Evolutionary conservation across 495 filamentous ascomycete genomes (phyloP).

Genomic region (Hypoxylon lenormandii): DNA sequence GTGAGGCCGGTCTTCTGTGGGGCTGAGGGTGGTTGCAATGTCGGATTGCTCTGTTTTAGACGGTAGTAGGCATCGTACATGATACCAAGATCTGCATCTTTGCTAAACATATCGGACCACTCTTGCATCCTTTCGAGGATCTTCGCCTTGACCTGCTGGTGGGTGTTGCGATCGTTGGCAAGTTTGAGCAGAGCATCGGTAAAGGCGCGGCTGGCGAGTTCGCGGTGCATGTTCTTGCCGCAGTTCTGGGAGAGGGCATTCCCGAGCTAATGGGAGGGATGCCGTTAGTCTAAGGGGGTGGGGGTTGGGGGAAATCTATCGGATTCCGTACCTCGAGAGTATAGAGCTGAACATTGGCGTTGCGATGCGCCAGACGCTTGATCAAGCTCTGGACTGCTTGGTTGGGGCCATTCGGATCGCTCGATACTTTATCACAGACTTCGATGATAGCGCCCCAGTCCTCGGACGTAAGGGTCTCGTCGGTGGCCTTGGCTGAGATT

Average conservation of each 20-base stretch:
- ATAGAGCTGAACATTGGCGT: slow-evolving; percentile 99
- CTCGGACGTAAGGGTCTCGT: slow-evolving; percentile 97
- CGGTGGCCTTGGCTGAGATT: slow-evolving; percentile 88
- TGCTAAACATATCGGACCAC: slow-evolving; percentile 94
- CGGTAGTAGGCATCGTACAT: slow-evolving; percentile 96
- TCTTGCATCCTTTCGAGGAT: slow-evolving; percentile 96
- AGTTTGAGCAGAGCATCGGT: slow-evolving; percentile 92
- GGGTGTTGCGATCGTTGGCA: slow-evolving; percentile 92
- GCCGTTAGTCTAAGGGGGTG: slow-evolving; percentile 4
- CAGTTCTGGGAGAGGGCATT: slow-evolving; percentile 97
- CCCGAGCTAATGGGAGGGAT: slow-evolving; percentile 69
- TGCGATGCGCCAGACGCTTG: slow-evolving; percentile 93
- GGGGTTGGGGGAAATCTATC: background rate
- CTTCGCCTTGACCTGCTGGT: slow-evolving; percentile 95
- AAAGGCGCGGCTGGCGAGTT: slow-evolving; percentile 92
- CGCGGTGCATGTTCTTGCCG: slow-evolving; percentile 88
- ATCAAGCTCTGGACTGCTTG: slow-evolving; percentile 95
- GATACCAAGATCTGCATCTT: slow-evolving; percentile 90
- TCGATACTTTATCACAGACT: slow-evolving; percentile 90
- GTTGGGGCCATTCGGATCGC: slow-evolving; percentile 74
- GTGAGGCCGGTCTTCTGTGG: slow-evolving; percentile 92
- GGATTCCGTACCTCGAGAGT: slow-evolving; percentile 81
- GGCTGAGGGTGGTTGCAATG: slow-evolving; percentile 89
- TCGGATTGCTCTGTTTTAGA: slow-evolving; percentile 86
- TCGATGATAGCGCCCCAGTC: slow-evolving; percentile 99